Conservation (phyloP, 306 rosid genomes). For the Ammopiptanthus mongolicus region DNA sequence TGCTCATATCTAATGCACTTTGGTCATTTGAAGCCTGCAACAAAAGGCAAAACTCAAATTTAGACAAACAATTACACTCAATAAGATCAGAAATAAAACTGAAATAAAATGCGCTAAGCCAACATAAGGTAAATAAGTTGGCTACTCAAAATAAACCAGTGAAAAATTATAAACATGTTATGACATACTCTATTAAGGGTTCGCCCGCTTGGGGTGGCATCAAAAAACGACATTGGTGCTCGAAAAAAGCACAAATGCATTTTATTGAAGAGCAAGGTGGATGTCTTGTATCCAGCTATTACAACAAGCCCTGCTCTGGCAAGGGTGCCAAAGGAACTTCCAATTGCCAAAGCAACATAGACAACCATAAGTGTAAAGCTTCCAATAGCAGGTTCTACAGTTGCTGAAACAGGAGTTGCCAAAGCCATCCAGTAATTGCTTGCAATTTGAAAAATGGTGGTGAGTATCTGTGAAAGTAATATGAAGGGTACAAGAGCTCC, state of each 20-base stretch:
- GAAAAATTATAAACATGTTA: neutral
- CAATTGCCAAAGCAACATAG: constrained; percentile 59
- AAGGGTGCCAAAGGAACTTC: constrained; percentile 55
- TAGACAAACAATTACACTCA: neutral
- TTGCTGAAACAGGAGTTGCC: constrained; percentile 67
- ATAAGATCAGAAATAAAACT: neutral
- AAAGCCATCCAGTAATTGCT: constrained; percentile 93
- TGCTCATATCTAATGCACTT: constrained; percentile 18
- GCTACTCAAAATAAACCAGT: neutral
- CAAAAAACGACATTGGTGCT: constrained; percentile 85
- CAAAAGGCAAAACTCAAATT: neutral
- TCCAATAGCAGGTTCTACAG: constrained; percentile 33
- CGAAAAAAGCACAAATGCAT: constrained; percentile 67
- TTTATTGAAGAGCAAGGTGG: constrained; percentile 60
- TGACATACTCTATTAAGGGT: constrained; percentile 52
- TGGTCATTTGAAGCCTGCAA: constrained; percentile 45
- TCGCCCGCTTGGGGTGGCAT: constrained; percentile 65
- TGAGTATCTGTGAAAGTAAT: constrained; percentile 55
- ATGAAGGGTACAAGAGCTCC: constrained; percentile 81
- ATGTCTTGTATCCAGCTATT: constrained; percentile 60
- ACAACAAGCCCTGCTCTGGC: constrained; percentile 34
- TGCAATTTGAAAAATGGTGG: constrained; percentile 49
- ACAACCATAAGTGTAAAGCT: constrained; percentile 47
- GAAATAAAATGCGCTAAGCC: neutral
- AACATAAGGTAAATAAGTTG: neutral